Evolutionary conservation across 2,329 filamentous ascomycete species (phyloP).

Genomic region (Helotiales sp.): DNA sequence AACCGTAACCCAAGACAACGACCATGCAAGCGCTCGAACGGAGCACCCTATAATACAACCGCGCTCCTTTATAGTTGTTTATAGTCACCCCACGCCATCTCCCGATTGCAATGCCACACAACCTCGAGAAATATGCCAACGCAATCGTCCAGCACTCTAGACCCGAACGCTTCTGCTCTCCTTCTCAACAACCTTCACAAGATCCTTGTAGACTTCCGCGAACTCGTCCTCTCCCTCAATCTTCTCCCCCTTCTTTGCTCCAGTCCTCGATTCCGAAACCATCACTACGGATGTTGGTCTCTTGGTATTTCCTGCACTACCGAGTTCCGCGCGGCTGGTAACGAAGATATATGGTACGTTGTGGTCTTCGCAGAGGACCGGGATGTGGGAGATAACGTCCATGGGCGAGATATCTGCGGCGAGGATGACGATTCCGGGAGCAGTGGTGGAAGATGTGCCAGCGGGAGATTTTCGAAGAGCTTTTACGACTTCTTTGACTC

Average conservation of each 20-base stretch:
- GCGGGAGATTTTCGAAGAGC: conserved; percentile 87
- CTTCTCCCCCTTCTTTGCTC: conserved; percentile 40
- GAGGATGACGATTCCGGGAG: conserved; percentile 80
- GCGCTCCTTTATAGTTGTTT: background rate
- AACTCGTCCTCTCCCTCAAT: conserved; percentile 58
- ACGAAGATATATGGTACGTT: conserved; percentile 97
- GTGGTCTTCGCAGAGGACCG: conserved; percentile 97
- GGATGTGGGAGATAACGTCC: conserved; percentile 98
- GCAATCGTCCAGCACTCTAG: conserved; percentile 15
- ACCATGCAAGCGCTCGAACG: background rate
- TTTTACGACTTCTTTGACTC: conserved; percentile 99
- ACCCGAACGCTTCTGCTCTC: conserved; percentile 52
- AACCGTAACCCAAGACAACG: background rate
- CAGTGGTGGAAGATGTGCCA: conserved; percentile 62
- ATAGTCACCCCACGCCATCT: background rate
- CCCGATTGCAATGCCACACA: background rate
- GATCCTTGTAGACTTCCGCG: conserved; percentile 61
- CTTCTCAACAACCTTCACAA: conserved; percentile 67
- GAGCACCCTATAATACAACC: background rate
- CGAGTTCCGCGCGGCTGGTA: conserved; percentile 86
- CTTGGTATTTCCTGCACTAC: conserved; percentile 92
- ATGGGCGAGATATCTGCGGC: conserved; percentile 97
- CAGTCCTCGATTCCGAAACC: conserved; percentile 62
- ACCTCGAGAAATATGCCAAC: background rate
- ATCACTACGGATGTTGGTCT: conserved; percentile 95